Base-by-base conservation (phyloP, 2,329 filamentous ascomycete species). In the Karstenula rhodostoma region DNA sequence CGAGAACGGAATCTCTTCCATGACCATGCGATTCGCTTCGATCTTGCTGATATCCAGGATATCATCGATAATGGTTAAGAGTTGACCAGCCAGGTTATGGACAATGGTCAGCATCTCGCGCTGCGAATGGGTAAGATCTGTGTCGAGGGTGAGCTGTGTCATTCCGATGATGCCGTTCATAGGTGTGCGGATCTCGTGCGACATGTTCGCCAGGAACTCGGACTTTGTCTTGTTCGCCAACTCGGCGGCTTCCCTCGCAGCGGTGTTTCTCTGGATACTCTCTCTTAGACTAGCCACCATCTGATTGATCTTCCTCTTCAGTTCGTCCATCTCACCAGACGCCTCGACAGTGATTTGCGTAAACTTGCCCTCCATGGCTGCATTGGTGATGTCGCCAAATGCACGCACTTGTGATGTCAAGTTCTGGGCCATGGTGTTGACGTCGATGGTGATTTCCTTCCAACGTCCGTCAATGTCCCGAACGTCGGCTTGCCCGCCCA, bases 81-180 rank as follows among this genome's bases (percentile, higher is more conserved):
- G 82, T 80, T 94, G 97, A 81, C 97, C 97, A 67, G 94, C 95
- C 68, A 98, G 84, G 73, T 96, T 96, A 80, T 97, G 94, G 69
- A 99, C 94, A 72, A 97, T 97, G 70, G 97, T 98, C 78, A 98
- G 83, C 94, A 98, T 98, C 81, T 99, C 95, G 69, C 95, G 89
- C 73, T 97, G 95, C 73, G 97, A 96, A 73, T 94, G 92, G 48
- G 94, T 97, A 60, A 99, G 84, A 75, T 98, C 83, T 42, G 94
- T 97, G 76, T 99, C 95, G 56, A 99, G 85, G 1, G 95, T 97
- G 58, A 99, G 84, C 78, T 97, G 94, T 2, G 94, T 97, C 94
- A 98, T 97, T 73, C 94, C 94, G 69, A 97, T 97, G 75, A 97
- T 97, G 70, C 94, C 94, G 81, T 97, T 97, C 89, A 97, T 97